Conservation (phyloP, 2,329 filamentous ascomycete genomes). For the Aspergillus arachidicola region DNA sequence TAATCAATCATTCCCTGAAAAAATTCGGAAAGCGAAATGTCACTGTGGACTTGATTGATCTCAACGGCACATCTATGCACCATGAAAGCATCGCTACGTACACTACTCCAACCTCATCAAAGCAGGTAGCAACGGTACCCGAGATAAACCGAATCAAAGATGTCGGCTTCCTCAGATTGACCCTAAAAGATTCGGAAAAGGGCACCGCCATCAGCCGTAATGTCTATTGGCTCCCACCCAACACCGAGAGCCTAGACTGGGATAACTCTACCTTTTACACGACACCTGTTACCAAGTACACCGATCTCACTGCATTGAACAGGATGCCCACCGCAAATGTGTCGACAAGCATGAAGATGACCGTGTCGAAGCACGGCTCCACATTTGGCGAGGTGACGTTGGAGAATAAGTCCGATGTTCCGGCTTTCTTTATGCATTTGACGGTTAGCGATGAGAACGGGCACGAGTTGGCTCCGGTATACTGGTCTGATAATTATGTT, state of each 20-base stretch:
- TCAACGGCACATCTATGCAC: conserved; percentile 48
- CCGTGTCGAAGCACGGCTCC: conserved; percentile 4
- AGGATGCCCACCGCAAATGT: conserved; percentile 44
- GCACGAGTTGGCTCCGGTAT: conserved; percentile 53
- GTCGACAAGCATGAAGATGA: conserved; percentile 25
- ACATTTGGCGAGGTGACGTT: conserved; percentile 43
- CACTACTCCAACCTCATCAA: conserved; percentile 52
- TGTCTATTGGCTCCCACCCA: conserved; percentile 60
- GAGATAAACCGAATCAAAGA: conserved; percentile 40
- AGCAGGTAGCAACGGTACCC: conserved; percentile 37
- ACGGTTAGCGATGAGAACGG: conserved; percentile 51
- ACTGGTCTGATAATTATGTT: conserved; percentile 66
- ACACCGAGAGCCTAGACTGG: conserved; percentile 58
- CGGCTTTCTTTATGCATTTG: conserved; percentile 61
- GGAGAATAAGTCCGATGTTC: conserved; percentile 55
- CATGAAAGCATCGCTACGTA: conserved; percentile 32
- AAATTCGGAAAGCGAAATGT: conserved; percentile 46
- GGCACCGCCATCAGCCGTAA: conserved; percentile 54
- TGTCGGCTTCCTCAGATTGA: conserved; percentile 55
- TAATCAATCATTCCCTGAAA: conserved; percentile 58
- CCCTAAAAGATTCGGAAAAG: conserved; percentile 40
- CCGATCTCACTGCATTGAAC: conserved; percentile 52
- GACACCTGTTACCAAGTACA: conserved; percentile 58
- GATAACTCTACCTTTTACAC: conserved; percentile 60
- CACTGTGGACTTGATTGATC: conserved; percentile 53